These are phyloP conservation scores for Cryptococcus sp. DNA, from an alignment of 1,284 basidiomycete species.

Conservation along the genomic window DNA sequence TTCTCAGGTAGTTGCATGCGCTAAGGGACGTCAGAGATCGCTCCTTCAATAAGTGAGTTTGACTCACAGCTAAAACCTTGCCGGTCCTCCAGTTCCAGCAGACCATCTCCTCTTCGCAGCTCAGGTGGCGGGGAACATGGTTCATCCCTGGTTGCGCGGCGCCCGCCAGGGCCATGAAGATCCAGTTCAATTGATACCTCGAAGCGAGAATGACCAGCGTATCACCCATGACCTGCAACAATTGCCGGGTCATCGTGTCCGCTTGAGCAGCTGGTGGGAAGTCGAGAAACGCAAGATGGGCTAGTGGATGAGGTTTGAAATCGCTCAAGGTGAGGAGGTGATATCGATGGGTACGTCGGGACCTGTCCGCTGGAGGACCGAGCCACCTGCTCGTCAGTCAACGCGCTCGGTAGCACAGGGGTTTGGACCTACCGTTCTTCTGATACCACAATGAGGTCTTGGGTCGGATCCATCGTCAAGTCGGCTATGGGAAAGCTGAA, in stretches of 20 bases:
- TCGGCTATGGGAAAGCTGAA: constrained; percentile 40
- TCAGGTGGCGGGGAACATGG: no score
- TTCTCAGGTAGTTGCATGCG: constrained; percentile 26
- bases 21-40: constrained; percentile 9
- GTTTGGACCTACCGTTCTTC: constrained; percentile 28
- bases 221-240: constrained; percentile 44
- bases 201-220: constrained; percentile 40
- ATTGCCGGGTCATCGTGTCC: constrained; percentile 31
- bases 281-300: constrained; percentile 28
- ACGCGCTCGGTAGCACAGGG: no score
- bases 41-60: neutral
- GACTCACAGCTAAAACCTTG: constrained; percentile 31
- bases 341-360: constrained; percentile 27
- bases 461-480: constrained; percentile 46
- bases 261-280: constrained; percentile 28
- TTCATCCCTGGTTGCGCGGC: constrained; percentile 12
- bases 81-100: constrained; percentile 48
- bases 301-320: constrained; percentile 41
- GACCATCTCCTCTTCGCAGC: constrained; percentile 36
- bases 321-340: constrained; percentile 41
- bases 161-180: constrained; percentile 28
- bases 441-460: constrained; percentile 44
- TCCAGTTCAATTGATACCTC: constrained; percentile 22
- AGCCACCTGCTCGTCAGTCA: no score
- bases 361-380: no score